Conservation (phyloP, 805 yeast genomes). For the Saturnispora mendoncae region DNA sequence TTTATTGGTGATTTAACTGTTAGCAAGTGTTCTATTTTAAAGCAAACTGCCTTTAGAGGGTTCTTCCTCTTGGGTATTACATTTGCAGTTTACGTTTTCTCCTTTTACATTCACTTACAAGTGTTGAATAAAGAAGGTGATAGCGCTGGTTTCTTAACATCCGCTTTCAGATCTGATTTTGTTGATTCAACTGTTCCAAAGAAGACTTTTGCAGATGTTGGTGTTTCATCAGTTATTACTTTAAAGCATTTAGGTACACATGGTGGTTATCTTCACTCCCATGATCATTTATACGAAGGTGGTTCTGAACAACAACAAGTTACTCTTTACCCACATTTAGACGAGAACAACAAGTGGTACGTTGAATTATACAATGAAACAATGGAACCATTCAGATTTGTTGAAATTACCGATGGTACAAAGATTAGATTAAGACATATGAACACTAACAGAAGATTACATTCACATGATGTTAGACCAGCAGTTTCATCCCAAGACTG, state of each 20-base stretch:
- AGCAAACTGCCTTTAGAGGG: conserved; percentile 46
- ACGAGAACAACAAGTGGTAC: conserved; percentile 63
- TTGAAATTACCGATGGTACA: conserved; percentile 56
- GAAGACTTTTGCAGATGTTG: conserved; percentile 55
- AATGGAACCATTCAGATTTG: conserved; percentile 48
- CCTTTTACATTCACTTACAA: conserved; percentile 57
- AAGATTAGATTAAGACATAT: conserved; percentile 61
- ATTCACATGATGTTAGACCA: conserved; percentile 76
- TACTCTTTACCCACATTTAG: conserved; percentile 72
- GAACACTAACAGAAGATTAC: conserved; percentile 55
- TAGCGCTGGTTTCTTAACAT: conserved; percentile 62
- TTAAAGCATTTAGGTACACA: conserved; percentile 60
- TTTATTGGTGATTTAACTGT: conserved; percentile 60
- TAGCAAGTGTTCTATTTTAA: conserved; percentile 33
- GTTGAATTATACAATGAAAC: conserved; percentile 59
- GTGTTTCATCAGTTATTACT: conserved; percentile 60
- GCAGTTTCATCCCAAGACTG: conserved; percentile 71
- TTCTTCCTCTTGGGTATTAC: conserved; percentile 51
- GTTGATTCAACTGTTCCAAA: conserved; percentile 52
- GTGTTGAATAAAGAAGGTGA: conserved; percentile 54
- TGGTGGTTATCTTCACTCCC: conserved; percentile 84
- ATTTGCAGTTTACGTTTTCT: conserved; percentile 40
- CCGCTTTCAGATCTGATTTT: conserved; percentile 62
- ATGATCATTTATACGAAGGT: conserved; percentile 56
- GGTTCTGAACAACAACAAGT: conserved; percentile 83